Base-by-base conservation (phyloP, 768 basidiomycete species). In the Termitomyces eurrhizus region DNA sequence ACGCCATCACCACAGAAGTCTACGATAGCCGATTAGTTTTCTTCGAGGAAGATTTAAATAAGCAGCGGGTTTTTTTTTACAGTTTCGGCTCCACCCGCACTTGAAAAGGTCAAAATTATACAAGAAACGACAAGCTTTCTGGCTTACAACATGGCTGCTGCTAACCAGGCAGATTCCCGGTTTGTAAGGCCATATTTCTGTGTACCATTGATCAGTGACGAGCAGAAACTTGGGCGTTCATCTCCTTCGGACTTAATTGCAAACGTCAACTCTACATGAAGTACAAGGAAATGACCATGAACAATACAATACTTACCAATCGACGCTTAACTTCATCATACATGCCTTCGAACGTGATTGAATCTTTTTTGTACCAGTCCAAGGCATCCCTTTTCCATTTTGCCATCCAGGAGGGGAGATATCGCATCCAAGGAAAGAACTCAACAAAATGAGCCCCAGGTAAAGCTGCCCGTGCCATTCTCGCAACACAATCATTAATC, bases 401-500 rank as follows among this genome's bases (percentile, higher is more conserved):
- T 26, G 46, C 46, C 12, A 48, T 48, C 46, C 46, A 48, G 7
- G 46, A 26, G 5, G 46, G 46, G 46, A 39, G 36, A 32, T 46
- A 57, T 12, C 36, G 33, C 18, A 48, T 29, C 21, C 41, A 33
- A 41, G 26, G 24, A 29, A 36, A 24, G 14, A 18, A 2, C 41
- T 55, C 52, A 26, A 36, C 57, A 33, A 42, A 18, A 21, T 48
- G 62, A 9, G 49, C 71, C 66, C 71, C 46, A 48, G 46, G 46
- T 48, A 26, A 26, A 26, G 46, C 68, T 65, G 32, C 72, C 67
- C 77, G 46, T 48, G 2, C 13, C 6, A 48, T 14, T 48, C 46
- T 48, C 13, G 26, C 46, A 48, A 14, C 24, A 14, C 4, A 48
- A 26, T 48, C 24, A 7, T 48, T 48, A 2, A 48, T 14, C 13